Conservation (phyloP, 352 stramenopile genomes). For the Lagenidium giganteum region DNA sequence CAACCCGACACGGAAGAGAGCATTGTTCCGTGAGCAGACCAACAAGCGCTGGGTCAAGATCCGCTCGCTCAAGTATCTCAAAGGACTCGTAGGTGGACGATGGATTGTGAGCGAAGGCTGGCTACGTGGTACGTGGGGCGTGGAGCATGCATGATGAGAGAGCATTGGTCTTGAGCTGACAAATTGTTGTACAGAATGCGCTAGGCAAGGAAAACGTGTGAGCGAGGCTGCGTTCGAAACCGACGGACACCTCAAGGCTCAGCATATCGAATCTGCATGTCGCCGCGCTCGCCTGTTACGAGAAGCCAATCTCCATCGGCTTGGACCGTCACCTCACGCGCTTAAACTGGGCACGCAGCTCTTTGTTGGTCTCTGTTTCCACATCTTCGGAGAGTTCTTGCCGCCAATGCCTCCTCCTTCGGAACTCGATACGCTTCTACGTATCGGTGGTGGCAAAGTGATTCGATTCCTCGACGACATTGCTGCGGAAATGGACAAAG, state of each 20-base stretch:
- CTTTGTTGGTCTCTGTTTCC: slow-evolving; percentile 65
- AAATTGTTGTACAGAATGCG: slow-evolving; percentile 10
- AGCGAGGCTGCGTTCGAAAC: slow-evolving; percentile 21
- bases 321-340: slow-evolving; percentile 7
- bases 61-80: slow-evolving; percentile 83
- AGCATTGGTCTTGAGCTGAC: background rate
- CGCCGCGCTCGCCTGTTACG: slow-evolving; percentile 18
- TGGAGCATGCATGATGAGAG: background rate
- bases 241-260: slow-evolving; percentile 21
- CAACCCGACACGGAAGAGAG: slow-evolving; percentile 26
- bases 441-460: slow-evolving; percentile 54
- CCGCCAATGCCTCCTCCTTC: slow-evolving; percentile 61
- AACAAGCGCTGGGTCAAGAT: slow-evolving; percentile 75
- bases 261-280: slow-evolving; percentile 16
- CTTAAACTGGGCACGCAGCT: slow-evolving; percentile 53
- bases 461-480: slow-evolving; percentile 53
- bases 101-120: slow-evolving; percentile 85
- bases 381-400: slow-evolving; percentile 73
- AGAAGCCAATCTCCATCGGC: slow-evolving; percentile 15
- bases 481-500: slow-evolving; percentile 39
- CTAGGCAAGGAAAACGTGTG: slow-evolving; percentile 15
- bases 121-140: slow-evolving; percentile 41
- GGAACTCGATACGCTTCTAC: slow-evolving; percentile 66
- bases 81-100: slow-evolving; percentile 64
- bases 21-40: slow-evolving; percentile 36